Evolutionary conservation across 768 basidiomycete species (phyloP).

Genomic region (Tricholoma sp.): DNA sequence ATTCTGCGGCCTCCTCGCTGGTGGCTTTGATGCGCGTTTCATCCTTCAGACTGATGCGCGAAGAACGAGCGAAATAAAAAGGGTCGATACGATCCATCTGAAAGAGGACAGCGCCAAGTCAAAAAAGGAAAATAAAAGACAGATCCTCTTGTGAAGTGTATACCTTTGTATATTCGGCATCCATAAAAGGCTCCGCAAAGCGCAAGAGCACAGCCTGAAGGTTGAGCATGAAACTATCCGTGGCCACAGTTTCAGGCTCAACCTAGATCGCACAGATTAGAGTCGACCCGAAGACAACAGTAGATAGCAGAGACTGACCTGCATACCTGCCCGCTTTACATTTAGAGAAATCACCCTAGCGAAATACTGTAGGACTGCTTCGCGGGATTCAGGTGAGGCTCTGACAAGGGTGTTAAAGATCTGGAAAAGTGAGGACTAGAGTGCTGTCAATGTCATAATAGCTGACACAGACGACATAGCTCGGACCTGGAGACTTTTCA

Average conservation of each 20-base stretch:
- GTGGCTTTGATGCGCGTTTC: constrained; percentile 95
- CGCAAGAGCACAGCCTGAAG: constrained; percentile 75
- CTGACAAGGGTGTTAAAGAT: constrained; percentile 88
- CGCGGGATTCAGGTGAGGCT: constrained; percentile 70
- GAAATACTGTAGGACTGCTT: constrained; percentile 82
- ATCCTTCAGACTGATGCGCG: constrained; percentile 72
- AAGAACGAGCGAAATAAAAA: constrained; percentile 68
- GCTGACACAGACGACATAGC: neutral
- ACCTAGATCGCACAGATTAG: constrained; percentile 42
- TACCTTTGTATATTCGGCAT: constrained; percentile 85
- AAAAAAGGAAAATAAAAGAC: neutral
- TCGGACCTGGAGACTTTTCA: constrained; percentile 76
- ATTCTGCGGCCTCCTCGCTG: constrained; percentile 76
- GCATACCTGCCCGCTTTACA: constrained; percentile 84
- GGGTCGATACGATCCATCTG: constrained; percentile 92
- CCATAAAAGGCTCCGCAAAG: constrained; percentile 94
- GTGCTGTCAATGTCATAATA: neutral
- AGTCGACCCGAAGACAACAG: neutral
- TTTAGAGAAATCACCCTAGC: constrained; percentile 72
- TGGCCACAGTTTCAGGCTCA: constrained; percentile 79
- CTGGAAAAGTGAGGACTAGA: constrained; percentile 66
- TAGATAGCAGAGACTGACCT: constrained; percentile 37
- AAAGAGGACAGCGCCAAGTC: neutral
- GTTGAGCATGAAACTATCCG: constrained; percentile 92
- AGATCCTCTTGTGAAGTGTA: neutral